phyloP scores from a whole-genome alignment of 331 rosid species.

The Malus hybrid region DNA sequence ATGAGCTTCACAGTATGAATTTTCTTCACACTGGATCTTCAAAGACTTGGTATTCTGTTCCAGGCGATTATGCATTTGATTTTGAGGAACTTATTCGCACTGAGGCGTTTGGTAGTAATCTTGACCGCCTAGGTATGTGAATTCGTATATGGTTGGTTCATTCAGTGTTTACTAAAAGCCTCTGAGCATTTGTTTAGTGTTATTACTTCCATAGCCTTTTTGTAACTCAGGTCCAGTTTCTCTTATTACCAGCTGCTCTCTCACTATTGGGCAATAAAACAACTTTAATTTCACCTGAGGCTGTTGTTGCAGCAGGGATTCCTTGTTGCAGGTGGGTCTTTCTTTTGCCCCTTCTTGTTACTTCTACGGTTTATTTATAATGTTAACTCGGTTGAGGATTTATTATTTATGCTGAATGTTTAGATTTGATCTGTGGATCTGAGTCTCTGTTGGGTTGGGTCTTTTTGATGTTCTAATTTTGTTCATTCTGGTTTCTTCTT shows the following conservation, averaged over 20 bases:
- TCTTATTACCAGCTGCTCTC: conserved; percentile 86
- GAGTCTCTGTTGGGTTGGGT: conserved; percentile 12
- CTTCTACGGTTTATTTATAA: background rate
- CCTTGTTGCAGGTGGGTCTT: conserved; percentile 92
- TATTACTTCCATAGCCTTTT: conserved; percentile 25
- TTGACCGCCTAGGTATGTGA: conserved; percentile 82
- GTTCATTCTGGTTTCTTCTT: conserved; percentile 21
- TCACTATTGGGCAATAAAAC: conserved; percentile 91
- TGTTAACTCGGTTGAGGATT: background rate
- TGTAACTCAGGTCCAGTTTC: conserved; percentile 47
- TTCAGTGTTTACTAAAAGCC: background rate
- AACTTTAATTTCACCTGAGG: conserved; percentile 81
- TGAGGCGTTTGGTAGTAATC: conserved; percentile 66
- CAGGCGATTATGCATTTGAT: conserved; percentile 78
- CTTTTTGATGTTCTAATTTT: conserved; percentile 28
- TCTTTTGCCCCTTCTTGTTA: background rate
- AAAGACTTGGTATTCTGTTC: conserved; percentile 98
- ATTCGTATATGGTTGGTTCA: conserved; percentile 5
- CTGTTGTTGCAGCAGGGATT: conserved; percentile 67
- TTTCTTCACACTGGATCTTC: conserved; percentile 91
- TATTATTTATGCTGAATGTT: background rate
- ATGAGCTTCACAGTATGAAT: conserved; percentile 99
- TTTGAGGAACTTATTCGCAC: conserved; percentile 84
- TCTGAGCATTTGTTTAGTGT: conserved; percentile 7
- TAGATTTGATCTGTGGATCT: conserved; percentile 15